phyloP scores from a whole-genome alignment of 306 rosid species.

The Lathyrus oleraceus region DNA sequence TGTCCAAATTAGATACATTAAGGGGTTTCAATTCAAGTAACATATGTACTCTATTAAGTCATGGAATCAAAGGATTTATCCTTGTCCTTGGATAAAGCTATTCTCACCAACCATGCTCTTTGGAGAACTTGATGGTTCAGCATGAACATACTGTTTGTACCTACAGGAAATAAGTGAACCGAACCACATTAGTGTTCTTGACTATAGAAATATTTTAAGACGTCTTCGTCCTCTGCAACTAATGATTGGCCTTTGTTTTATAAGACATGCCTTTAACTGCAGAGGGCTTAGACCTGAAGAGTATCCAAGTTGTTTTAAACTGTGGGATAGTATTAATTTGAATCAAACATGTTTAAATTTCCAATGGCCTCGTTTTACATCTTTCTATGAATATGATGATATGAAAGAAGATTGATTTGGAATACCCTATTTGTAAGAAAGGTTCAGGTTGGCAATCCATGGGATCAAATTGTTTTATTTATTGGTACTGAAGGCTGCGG shows the following conservation, averaged over 20 bases:
- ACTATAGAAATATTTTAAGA: not conserved
- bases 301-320: not conserved
- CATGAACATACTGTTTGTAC: constrained; percentile 62
- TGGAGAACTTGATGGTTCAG: constrained; percentile 52
- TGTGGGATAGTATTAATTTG: not conserved
- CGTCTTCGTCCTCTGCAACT: not conserved
- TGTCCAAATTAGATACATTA: too few relatives aligned
- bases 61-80: constrained; percentile 58
- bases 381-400: not conserved
- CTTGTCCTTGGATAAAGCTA: constrained; percentile 80
- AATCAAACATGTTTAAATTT: too few relatives aligned
- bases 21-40: too few relatives aligned
- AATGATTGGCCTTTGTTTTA: not conserved
- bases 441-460: constrained; percentile 64
- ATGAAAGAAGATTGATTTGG: not conserved
- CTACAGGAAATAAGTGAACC: constrained; percentile 38
- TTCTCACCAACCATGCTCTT: constrained; percentile 60
- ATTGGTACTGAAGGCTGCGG: too few relatives aligned
- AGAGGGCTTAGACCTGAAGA: not conserved
- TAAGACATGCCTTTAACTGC: too few relatives aligned
- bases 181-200: not conserved
- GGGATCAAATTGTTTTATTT: too few relatives aligned
- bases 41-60: constrained; percentile 23
- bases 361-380: too few relatives aligned
- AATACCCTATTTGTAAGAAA: constrained; percentile 77